Conservation (phyloP, 2,329 filamentous ascomycete species). For the Cordyceps pruinosa region DNA sequence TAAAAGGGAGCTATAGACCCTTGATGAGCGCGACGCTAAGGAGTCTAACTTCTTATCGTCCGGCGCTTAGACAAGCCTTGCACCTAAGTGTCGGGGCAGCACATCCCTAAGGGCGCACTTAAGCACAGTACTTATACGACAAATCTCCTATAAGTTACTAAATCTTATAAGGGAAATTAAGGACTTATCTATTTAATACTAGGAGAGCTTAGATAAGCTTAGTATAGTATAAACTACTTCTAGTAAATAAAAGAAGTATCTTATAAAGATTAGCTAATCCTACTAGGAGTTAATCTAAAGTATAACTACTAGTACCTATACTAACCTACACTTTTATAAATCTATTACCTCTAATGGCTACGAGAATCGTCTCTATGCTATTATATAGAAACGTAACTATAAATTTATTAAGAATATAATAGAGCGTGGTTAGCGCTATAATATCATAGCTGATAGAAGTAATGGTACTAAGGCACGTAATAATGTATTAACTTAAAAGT, state of each 20-base stretch:
- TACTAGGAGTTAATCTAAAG: too few species aligned
- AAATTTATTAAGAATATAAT: conserved; percentile 40
- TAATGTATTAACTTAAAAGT: conserved; percentile 11
- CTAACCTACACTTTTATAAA: conserved; percentile 42
- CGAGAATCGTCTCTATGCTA: conserved; percentile 43
- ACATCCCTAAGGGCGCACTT: conserved; percentile 39
- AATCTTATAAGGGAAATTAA: conserved; percentile 37
- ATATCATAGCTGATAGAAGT: conserved; percentile 26
- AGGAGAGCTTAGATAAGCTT: conserved; percentile 35
- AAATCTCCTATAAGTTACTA: conserved; percentile 41
- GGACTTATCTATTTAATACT: conserved; percentile 26
- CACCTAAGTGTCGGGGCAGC: conserved; percentile 37
- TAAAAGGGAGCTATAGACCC: conserved; percentile 9
- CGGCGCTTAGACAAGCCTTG: conserved; percentile 32
- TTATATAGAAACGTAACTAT: conserved; percentile 43
- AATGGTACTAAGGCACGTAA: too few species aligned
- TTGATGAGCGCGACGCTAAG: conserved; percentile 29
- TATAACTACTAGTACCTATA: too few species aligned
- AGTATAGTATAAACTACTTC: conserved; percentile 40
- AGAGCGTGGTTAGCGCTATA: conserved; percentile 32
- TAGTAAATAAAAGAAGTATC: conserved; percentile 40
- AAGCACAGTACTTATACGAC: conserved; percentile 41
- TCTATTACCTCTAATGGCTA: conserved; percentile 26
- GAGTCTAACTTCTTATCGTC: conserved; percentile 39
- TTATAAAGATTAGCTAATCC: conserved; percentile 39